Conservation (phyloP, 805 yeast species). For the Myxozyma neotropica region DNA sequence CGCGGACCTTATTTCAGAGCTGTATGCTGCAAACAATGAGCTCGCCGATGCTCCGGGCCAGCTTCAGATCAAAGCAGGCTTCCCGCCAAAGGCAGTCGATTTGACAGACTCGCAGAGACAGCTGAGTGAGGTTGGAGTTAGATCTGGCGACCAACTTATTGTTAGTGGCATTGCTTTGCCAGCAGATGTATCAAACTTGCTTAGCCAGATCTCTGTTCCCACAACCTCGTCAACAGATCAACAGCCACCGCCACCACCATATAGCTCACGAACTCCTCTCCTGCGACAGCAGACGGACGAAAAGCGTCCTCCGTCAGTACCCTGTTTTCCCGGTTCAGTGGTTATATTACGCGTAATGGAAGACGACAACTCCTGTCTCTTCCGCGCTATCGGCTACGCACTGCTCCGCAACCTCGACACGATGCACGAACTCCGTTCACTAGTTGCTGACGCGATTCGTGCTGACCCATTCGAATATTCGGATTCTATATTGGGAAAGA, state of each 20-base stretch:
- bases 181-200: not conserved
- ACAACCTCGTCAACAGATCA: not conserved
- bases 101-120: slow-evolving; percentile 36
- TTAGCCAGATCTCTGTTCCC: slow-evolving; percentile 4
- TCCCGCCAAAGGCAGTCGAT: slow-evolving; percentile 58
- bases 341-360: slow-evolving; percentile 61
- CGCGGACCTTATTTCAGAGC: slow-evolving; percentile 39
- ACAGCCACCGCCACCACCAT: not conserved
- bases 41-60: slow-evolving; percentile 36
- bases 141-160: slow-evolving; percentile 61
- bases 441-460: slow-evolving; percentile 54
- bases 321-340: slow-evolving; percentile 19
- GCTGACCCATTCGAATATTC: slow-evolving; percentile 51
- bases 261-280: not conserved
- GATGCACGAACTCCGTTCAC: slow-evolving; percentile 53
- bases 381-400: slow-evolving; percentile 64
- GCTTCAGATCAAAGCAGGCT: slow-evolving; percentile 50
- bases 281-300: not conserved
- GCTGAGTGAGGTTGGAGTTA: slow-evolving; percentile 51
- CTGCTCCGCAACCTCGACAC: slow-evolving; percentile 48
- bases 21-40: slow-evolving; percentile 22
- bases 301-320: slow-evolving; percentile 21
- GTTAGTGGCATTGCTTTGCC: slow-evolving; percentile 37
- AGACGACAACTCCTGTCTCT: slow-evolving; percentile 78
- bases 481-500: slow-evolving; percentile 60